Conservation (phyloP, 2,329 filamentous ascomycete genomes). For the Microsporum canis region DNA sequence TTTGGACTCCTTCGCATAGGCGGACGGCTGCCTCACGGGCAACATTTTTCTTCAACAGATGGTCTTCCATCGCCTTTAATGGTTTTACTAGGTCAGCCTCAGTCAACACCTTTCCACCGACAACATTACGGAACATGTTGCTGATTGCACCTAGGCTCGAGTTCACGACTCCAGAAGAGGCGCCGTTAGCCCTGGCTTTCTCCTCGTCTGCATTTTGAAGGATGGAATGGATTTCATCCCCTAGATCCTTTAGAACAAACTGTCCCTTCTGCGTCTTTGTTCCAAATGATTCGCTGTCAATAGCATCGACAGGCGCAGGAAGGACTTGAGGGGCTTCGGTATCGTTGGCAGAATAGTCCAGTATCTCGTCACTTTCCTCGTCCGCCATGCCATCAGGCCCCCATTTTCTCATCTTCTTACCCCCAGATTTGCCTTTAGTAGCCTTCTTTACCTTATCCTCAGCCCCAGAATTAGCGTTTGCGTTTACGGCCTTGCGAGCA, state of each 20-base stretch:
- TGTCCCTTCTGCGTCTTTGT: constrained; percentile 75
- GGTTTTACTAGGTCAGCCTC: constrained; percentile 83
- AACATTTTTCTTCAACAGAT: constrained; percentile 89
- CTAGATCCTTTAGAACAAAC: constrained; percentile 85
- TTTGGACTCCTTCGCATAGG: constrained; percentile 81
- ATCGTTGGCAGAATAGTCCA: constrained; percentile 75
- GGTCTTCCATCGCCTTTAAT: constrained; percentile 91
- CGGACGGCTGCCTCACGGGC: constrained; percentile 87
- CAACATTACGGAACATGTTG: constrained; percentile 84
- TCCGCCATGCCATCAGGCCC: constrained; percentile 78
- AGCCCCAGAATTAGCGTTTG: constrained; percentile 40
- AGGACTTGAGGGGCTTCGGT: constrained; percentile 38
- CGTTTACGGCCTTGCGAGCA: constrained; percentile 56
- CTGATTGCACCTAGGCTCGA: constrained; percentile 72
- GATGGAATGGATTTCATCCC: constrained; percentile 86
- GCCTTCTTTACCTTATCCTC: constrained; percentile 62
- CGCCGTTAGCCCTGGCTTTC: constrained; percentile 35
- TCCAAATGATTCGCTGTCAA: constrained; percentile 74
- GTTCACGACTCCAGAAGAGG: constrained; percentile 56
- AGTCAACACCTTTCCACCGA: constrained; percentile 85
- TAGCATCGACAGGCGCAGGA: constrained; percentile 52
- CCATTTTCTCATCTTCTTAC: constrained; percentile 86
- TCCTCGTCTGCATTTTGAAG: constrained; percentile 66
- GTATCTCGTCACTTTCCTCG: constrained; percentile 64
- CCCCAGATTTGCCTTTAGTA: constrained; percentile 40